Evolutionary conservation across 495 filamentous ascomycete species (phyloP), one percentile per base, ranked within the genome.

Genomic region (Mycothermus thermophilus): DNA sequence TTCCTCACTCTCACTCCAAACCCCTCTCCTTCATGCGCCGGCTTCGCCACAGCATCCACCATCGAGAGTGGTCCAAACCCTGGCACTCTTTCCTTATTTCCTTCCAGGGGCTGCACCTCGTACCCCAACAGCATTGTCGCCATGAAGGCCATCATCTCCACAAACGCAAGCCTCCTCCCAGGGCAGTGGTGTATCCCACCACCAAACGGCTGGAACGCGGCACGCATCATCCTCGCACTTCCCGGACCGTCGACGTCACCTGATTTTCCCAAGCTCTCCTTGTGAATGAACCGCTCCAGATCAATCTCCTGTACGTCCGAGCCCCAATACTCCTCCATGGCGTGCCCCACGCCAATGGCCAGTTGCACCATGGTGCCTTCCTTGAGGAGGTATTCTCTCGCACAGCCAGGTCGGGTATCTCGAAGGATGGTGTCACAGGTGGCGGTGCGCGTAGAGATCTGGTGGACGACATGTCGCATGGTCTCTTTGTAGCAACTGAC

Each of bases 11-110:
- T 24, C 0, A 43, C 16, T 4, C 40, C 37, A 25, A 43, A 41
- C 4, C 37, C 37, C 25, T 37, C 23, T 5, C 36, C 40, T 7
- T 31, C 8, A 5, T 31, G 30, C 3, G 40, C 37, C 0, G 40
- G 44, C 36, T 43, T 47, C 8, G 44, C 31, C 5, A 43, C 40
- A 0, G 44, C 44, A 24, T 47, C 44, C 15, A 47, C 32, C 5
- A 47, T 6, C 10, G 35, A 43, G 11, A 28, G 12, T 2, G 36
- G 23, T 4, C 32, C 36, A 8, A 28, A 33, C 3, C 5, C 5
- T 1, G 44, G 44, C 27, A 40, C 10, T 20, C 28, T 27, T 40
- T 36, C 40, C 28, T 23, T 19, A 12, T 5, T 20, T 2, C 32
- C 36, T 7, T 28, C 32, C 13, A 38, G 21, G 0, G 40, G 32